Evolutionary conservation across 1,139 yeast species (phyloP).

Genomic region (Saccharomycopsis hybrid): DNA sequence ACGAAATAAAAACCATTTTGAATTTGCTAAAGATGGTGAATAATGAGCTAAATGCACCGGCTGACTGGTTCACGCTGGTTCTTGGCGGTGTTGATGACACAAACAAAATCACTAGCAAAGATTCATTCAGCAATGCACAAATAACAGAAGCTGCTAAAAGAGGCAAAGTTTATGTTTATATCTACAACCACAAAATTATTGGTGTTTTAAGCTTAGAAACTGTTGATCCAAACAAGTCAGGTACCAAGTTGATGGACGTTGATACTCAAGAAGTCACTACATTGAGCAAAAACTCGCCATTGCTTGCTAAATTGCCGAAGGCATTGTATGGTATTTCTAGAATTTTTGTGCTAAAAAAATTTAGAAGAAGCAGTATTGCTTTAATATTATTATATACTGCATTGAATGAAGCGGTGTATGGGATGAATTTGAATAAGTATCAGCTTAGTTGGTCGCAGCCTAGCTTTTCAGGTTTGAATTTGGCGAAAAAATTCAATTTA

Average conservation of each 20-base stretch:
- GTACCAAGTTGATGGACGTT: slow-evolving; percentile 14
- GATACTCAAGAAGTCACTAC: slow-evolving; percentile 14
- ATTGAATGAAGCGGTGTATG: slow-evolving; percentile 43
- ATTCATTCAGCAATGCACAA: slow-evolving; percentile 7
- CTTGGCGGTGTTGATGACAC: neutral
- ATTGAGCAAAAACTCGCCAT: neutral
- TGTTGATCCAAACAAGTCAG: slow-evolving; percentile 17
- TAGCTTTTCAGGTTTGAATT: slow-evolving; percentile 49
- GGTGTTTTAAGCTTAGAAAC: slow-evolving; percentile 47
- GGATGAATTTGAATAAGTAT: slow-evolving; percentile 35
- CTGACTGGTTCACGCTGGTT: slow-evolving; percentile 39
- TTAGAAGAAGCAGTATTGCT: slow-evolving; percentile 49
- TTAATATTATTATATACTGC: slow-evolving; percentile 37
- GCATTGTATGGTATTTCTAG: slow-evolving; percentile 52
- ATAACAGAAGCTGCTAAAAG: slow-evolving; percentile 25
- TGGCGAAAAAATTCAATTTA: slow-evolving; percentile 43
- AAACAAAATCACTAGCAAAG: neutral
- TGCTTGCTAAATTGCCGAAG: slow-evolving; percentile 10
- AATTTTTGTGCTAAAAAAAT: slow-evolving; percentile 52
- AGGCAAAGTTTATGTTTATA: slow-evolving; percentile 44
- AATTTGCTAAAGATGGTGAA: slow-evolving; percentile 47
- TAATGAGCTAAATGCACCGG: slow-evolving; percentile 51
- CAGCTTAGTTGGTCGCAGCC: slow-evolving; percentile 71
- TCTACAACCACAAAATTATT: slow-evolving; percentile 38
- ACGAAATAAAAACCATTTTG: slow-evolving; percentile 30